Evolutionary conservation across 2,329 filamentous ascomycete genomes (phyloP), one percentile per base, ranked within the genome.

Genomic region (Colletotrichum sp.): DNA sequence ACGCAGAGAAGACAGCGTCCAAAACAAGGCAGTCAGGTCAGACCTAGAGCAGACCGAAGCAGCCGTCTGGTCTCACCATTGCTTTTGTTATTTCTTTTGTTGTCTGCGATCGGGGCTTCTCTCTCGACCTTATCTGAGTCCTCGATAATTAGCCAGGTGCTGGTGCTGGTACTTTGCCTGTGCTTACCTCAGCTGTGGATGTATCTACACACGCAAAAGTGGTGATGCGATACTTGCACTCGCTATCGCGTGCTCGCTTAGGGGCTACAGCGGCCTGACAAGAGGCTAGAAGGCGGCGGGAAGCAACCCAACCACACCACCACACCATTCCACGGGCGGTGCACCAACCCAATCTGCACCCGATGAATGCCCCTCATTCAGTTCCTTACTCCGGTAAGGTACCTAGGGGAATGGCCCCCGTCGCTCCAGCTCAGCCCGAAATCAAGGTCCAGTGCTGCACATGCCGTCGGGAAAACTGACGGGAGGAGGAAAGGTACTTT

Each of bases 21-120:
- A 13, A 52, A n/a, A 21, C 21, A 30, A n/a, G 24, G 13, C 16
- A 26, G 3, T 48, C 28, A 28, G 9, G n/a, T 38, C n/a, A 34
- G 28, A 28, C 32, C 36, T 30, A 36, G 28, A 30, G 36, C 36
- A 34, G n/a, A n/a, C 43, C 43, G 21, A 57, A 36, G 24, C 24
- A 57, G 65, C 26, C 32, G 57, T 38, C 57, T 15, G 24, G 48
- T 71, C 60, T 67, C 67, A 71, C 48, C 48, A 72, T 72, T 71
- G 21, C 60, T 34, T 75, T 67, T 58, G 28, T 38, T 18, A 2
- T 67, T 18, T 6, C 21, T 55, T 26, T 21, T 73, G 43, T 34
- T 52, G 30, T 38, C 61, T 67, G 72, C 61, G 61, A 75, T 72
- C 61, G 52, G 52, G 21, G 21, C 15, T 36, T 34, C 28, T 64